phyloP scores from a whole-genome alignment of 768 basidiomycete species.

The Leucocoprinus leucothites region DNA sequence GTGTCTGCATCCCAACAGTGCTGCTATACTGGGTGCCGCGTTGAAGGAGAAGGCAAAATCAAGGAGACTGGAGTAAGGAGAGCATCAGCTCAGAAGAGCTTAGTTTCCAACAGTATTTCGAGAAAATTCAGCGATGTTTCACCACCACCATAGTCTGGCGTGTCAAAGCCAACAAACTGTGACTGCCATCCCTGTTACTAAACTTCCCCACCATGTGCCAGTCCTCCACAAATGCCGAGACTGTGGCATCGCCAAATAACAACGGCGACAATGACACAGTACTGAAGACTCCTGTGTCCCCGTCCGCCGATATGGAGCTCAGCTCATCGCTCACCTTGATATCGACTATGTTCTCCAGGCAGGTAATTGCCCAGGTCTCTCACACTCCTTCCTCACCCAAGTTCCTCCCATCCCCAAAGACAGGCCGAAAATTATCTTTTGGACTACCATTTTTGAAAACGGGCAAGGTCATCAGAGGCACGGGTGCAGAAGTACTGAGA shows the following conservation, averaged over 20 bases:
- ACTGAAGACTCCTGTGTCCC: background rate
- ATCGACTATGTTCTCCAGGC: background rate
- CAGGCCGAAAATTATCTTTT: slow-evolving; percentile 24
- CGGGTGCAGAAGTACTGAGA: slow-evolving; percentile 35
- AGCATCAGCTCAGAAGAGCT: slow-evolving; percentile 3
- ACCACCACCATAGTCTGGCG: no score
- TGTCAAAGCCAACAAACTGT: background rate
- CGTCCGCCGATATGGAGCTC: background rate
- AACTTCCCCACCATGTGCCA: background rate
- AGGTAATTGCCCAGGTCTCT: slow-evolving; percentile 1
- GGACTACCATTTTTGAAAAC: slow-evolving; percentile 27
- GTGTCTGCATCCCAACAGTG: background rate
- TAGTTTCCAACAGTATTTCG: no score
- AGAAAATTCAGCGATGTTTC: no score
- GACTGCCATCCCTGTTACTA: background rate
- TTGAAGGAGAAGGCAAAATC: slow-evolving; percentile 14
- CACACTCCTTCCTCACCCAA: background rate
- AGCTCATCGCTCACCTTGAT: background rate
- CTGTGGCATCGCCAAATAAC: background rate
- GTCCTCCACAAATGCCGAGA: no score
- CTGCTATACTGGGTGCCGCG: slow-evolving; percentile 1
- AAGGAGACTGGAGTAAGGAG: no score
- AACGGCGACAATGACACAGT: background rate
- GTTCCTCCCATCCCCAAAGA: background rate
- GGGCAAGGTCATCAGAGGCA: slow-evolving; percentile 21